A percentile compares a stretch with the other conserved stretches of the same genome.
Evolutionary conservation across 2,329 filamentous ascomycete species (phyloP).

Genomic region (Trichoderma sp.): DNA sequence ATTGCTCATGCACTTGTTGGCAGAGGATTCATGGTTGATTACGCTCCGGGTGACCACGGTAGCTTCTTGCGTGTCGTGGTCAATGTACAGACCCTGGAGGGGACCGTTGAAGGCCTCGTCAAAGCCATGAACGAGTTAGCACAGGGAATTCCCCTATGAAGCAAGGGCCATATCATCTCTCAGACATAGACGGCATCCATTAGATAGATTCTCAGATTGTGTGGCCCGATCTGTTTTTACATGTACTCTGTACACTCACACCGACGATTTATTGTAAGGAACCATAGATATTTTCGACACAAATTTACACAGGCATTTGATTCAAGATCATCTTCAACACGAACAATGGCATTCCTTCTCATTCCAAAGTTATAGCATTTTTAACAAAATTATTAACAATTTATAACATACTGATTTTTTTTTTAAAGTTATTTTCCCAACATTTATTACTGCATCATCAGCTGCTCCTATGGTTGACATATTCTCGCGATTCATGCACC

Average conservation of each 20-base stretch:
- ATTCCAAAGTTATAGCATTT: background rate
- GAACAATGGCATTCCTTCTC: background rate
- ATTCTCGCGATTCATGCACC: background rate
- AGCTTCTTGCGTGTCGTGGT: slow-evolving; percentile 63
- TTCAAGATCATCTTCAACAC: background rate
- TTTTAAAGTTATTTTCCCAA: background rate
- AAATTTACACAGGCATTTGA: background rate
- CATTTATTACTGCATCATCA: background rate
- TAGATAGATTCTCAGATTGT: background rate
- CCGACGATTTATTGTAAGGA: background rate
- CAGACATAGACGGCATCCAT: background rate
- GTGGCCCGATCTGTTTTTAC: background rate
- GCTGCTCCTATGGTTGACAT: background rate
- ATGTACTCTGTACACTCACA: background rate
- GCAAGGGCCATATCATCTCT: too few relatives aligned
- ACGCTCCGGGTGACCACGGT: slow-evolving; percentile 57
- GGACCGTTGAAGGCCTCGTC: slow-evolving; percentile 55
- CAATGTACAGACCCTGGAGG: slow-evolving; percentile 55
- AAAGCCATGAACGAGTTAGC: slow-evolving; percentile 54
- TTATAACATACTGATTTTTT: too few relatives aligned
- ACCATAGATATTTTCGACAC: background rate
- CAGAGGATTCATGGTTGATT: slow-evolving; percentile 62
- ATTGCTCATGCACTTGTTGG: slow-evolving; percentile 51
- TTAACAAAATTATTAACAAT: background rate
- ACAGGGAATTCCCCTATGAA: slow-evolving; percentile 23